Evolutionary conservation across 305 asterid species (phyloP).

Genomic region (Stenogyne calaminthoides): DNA sequence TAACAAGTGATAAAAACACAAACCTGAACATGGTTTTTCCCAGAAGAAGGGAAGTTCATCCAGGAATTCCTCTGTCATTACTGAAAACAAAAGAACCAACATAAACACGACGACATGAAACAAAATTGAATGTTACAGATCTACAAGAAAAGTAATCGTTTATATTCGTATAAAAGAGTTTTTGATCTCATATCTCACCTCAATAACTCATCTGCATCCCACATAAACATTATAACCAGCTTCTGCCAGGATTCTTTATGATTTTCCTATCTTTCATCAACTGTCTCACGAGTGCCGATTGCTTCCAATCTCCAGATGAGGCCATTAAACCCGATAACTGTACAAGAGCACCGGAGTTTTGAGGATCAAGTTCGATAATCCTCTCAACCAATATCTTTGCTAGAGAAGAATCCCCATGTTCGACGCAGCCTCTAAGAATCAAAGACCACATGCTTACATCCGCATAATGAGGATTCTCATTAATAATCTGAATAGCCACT

Average conservation of each 20-base stretch:
- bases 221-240: slow-evolving; percentile 60
- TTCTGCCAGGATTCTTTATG: slow-evolving; percentile 62
- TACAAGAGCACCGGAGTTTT: slow-evolving; percentile 68
- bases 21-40: neutral
- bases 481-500: slow-evolving; percentile 63
- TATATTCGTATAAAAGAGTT: too few relatives aligned
- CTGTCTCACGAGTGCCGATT: slow-evolving; percentile 65
- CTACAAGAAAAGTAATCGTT: neutral
- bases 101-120: too few relatives aligned
- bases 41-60: too few relatives aligned
- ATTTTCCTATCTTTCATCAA: slow-evolving; percentile 64
- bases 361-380: slow-evolving; percentile 70
- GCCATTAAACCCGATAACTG: slow-evolving; percentile 81
- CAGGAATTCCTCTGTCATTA: too few relatives aligned
- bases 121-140: too few relatives aligned
- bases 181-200: slow-evolving; percentile 2
- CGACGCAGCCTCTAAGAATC: slow-evolving; percentile 75
- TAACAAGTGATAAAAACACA: neutral
- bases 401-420: slow-evolving; percentile 55
- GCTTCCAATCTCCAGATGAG: slow-evolving; percentile 74
- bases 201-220: slow-evolving; percentile 4
- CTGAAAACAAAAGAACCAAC: too few relatives aligned
- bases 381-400: slow-evolving; percentile 52
- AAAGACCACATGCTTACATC: slow-evolving; percentile 83
- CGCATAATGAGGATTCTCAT: slow-evolving; percentile 52